These are phyloP conservation scores for Gossypium gossypioides DNA, from an alignment of 441 rosid species.

Conservation along the genomic window DNA sequence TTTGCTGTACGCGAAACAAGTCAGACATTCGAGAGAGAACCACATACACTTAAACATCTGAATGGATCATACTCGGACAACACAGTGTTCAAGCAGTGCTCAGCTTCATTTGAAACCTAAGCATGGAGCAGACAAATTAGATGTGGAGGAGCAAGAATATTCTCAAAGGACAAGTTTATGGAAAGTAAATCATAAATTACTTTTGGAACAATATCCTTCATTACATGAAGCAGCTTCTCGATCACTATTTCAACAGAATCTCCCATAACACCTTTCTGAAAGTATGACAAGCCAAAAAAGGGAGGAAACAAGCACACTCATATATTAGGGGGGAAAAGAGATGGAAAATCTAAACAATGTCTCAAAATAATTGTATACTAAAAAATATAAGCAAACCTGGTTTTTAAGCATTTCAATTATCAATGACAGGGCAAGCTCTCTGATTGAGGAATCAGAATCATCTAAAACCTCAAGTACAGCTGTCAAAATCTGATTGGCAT, in stretches of 20 bases:
- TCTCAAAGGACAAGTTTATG: background rate
- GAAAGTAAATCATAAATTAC: constrained; percentile 29
- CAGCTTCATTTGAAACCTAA: constrained; percentile 81
- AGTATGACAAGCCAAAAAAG: constrained; percentile 11
- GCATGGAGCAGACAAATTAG: constrained; percentile 4
- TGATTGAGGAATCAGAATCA: constrained; percentile 58
- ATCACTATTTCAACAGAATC: constrained; percentile 81
- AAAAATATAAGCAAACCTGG: constrained; percentile 41
- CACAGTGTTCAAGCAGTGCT: constrained; percentile 67
- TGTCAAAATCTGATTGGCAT: constrained; percentile 92
- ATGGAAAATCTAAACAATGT: background rate
- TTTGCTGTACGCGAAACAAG: background rate
- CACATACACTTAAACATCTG: constrained; percentile 87
- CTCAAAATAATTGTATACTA: background rate
- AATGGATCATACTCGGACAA: constrained; percentile 81
- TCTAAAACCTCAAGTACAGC: constrained; percentile 91
- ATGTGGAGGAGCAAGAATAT: constrained; percentile 1
- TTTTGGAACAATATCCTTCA: constrained; percentile 54
- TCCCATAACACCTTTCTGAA: constrained; percentile 75
- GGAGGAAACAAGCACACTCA: background rate
- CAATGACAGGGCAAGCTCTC: constrained; percentile 68
- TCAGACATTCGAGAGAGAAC: constrained; percentile 7
- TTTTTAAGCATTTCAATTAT: constrained; percentile 74
- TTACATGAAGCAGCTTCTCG: constrained; percentile 76
- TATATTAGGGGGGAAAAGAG: background rate